These are phyloP conservation scores for Fomitopsis pinicola DNA, from an alignment of 1,284 basidiomycete species.

Conservation along the genomic window DNA sequence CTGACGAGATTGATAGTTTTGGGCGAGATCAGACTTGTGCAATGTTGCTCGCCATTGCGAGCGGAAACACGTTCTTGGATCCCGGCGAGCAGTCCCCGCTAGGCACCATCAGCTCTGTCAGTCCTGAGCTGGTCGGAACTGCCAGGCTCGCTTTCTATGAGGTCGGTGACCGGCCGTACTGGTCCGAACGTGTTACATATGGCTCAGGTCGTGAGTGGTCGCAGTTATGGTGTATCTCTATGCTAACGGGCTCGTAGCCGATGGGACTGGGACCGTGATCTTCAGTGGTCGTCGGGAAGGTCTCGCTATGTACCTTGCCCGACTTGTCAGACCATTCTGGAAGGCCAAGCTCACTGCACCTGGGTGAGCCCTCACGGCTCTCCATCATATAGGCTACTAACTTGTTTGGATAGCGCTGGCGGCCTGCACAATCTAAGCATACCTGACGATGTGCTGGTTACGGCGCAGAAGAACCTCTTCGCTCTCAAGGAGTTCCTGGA, in stretches of 20 bases:
- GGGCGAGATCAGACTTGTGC: slow-evolving; percentile 88
- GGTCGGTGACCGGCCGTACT: slow-evolving; percentile 76
- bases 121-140: slow-evolving; percentile 56
- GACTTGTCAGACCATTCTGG: slow-evolving; percentile 88
- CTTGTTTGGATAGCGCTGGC: slow-evolving; percentile 30
- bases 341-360: slow-evolving; percentile 67
- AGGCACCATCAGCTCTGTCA: slow-evolving; percentile 47
- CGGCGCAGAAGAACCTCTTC: slow-evolving; percentile 76
- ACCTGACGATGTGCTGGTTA: slow-evolving; percentile 58
- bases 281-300: slow-evolving; percentile 92
- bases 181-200: slow-evolving; percentile 70
- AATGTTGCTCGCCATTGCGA: slow-evolving; percentile 81
- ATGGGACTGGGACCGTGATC: slow-evolving; percentile 67
- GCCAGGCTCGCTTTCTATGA: slow-evolving; percentile 84
- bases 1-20: slow-evolving; percentile 46
- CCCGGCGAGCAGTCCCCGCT: slow-evolving; percentile 41
- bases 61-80: slow-evolving; percentile 73
- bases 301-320: slow-evolving; percentile 81
- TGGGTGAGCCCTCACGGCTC: slow-evolving; percentile 37
- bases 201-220: slow-evolving; percentile 32
- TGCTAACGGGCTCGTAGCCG: slow-evolving; percentile 35
- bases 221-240: background rate
- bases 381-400: slow-evolving; percentile 2
- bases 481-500: slow-evolving; percentile 74
- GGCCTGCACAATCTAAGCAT: slow-evolving; percentile 55